phyloP scores from a whole-genome alignment of 305 asterid species.

The Striga hermonthica region DNA sequence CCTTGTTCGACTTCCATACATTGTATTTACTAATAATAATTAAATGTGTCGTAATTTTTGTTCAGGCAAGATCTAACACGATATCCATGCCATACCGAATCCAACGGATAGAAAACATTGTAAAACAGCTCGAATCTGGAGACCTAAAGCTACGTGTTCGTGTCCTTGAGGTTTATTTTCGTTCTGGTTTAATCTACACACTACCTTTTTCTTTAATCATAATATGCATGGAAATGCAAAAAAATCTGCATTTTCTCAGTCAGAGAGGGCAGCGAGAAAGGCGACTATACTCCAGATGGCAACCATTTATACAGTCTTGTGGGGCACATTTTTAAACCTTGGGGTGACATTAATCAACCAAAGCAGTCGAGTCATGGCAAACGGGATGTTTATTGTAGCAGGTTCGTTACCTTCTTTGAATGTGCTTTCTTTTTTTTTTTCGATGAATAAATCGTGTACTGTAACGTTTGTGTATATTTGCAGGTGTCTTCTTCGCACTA shows the following conservation, averaged over 20 bases:
- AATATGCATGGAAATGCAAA: background rate
- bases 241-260: conserved; percentile 40
- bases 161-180: conserved; percentile 68
- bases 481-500: conserved; percentile 58
- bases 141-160: conserved; percentile 85
- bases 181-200: background rate
- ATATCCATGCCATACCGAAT: conserved; percentile 85
- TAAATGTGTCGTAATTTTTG: background rate
- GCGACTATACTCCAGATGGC: conserved; percentile 81
- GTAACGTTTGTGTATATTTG: conserved; percentile 9
- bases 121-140: conserved; percentile 79
- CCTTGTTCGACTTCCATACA: too few species aligned
- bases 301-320: conserved; percentile 65
- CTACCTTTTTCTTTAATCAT: background rate
- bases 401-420: conserved; percentile 37
- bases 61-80: conserved; percentile 65
- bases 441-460: background rate
- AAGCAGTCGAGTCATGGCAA: conserved; percentile 54
- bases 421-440: background rate
- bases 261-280: conserved; percentile 84
- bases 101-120: conserved; percentile 68
- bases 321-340: conserved; percentile 68
- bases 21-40: too few species aligned
- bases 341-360: conserved; percentile 51
- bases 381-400: conserved; percentile 58